phyloP scores from a whole-genome alignment of 2,329 filamentous ascomycete species.

The Calonectria henricotiae region DNA sequence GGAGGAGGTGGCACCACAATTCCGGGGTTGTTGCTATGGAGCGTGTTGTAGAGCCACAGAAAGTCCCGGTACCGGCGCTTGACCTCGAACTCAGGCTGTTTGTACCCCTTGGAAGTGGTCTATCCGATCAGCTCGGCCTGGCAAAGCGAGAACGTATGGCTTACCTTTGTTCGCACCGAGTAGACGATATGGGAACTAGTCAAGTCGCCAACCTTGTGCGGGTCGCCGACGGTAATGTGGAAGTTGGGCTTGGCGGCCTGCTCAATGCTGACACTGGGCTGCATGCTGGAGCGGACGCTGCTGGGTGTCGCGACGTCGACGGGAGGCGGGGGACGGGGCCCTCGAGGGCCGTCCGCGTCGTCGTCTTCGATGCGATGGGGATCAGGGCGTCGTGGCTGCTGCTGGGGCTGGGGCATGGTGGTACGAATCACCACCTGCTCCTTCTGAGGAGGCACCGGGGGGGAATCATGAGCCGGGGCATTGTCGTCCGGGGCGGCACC shows the following conservation, averaged over 20 bases:
- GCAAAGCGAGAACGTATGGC: background rate
- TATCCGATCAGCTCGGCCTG: conserved; percentile 56
- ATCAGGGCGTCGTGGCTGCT: conserved; percentile 66
- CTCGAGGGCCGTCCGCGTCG: conserved; percentile 70
- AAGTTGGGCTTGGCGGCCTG: conserved; percentile 95
- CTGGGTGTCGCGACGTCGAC: conserved; percentile 73
- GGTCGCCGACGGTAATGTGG: conserved; percentile 92
- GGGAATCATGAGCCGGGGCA: conserved; percentile 64
- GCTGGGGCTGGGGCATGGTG: conserved; percentile 66
- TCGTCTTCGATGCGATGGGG: conserved; percentile 81
- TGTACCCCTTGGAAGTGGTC: conserved; percentile 97
- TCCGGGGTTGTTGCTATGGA: conserved; percentile 95
- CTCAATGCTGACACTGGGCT: conserved; percentile 90
- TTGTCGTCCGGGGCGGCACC: conserved; percentile 74
- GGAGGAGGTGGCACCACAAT: conserved; percentile 96
- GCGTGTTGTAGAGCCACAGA: conserved; percentile 95
- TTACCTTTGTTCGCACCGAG: conserved; percentile 91
- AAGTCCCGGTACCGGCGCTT: conserved; percentile 97
- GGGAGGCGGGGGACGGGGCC: conserved; percentile 78
- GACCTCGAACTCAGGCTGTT: conserved; percentile 92
- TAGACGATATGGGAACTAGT: conserved; percentile 99
- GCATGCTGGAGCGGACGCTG: conserved; percentile 68
- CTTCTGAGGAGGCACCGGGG: conserved; percentile 80
- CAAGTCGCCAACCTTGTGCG: conserved; percentile 96
- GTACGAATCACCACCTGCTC: conserved; percentile 76